phyloP scores from a whole-genome alignment of 208 protist genomes.

The Porcisia deanei region DNA sequence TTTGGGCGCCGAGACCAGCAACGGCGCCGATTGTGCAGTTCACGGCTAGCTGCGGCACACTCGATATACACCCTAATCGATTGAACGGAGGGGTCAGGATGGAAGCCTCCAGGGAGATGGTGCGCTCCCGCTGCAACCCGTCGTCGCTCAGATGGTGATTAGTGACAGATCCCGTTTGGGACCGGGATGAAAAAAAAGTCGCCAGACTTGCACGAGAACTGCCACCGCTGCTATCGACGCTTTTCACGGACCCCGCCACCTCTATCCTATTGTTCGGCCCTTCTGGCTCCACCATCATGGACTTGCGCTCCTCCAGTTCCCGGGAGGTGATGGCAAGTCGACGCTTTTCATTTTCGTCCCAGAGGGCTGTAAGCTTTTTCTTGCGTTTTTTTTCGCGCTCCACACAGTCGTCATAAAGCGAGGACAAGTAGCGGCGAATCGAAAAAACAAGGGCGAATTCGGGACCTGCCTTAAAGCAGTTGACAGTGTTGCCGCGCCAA shows the following conservation, averaged over 20 bases:
- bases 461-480: slow-evolving; percentile 90
- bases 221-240: not conserved
- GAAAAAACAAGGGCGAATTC: slow-evolving; percentile 92
- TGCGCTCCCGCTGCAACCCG: slow-evolving; percentile 23
- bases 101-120: slow-evolving; percentile 47
- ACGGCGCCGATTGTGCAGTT: slow-evolving; percentile 86
- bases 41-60: slow-evolving; percentile 68
- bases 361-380: slow-evolving; percentile 18
- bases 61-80: slow-evolving; percentile 34
- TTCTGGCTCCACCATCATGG: slow-evolving; percentile 27
- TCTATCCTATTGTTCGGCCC: not conserved
- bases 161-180: not conserved
- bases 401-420: slow-evolving; percentile 79
- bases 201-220: not conserved
- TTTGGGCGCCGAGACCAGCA: slow-evolving; percentile 86
- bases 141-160: not conserved
- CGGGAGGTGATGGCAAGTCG: slow-evolving; percentile 32
- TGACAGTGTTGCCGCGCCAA: slow-evolving; percentile 90
- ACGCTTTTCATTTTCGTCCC: slow-evolving; percentile 30
- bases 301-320: slow-evolving; percentile 36
- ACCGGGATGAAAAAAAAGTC: not conserved
- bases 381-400: slow-evolving; percentile 53
- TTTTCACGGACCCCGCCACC: not conserved
- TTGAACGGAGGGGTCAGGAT: slow-evolving; percentile 70
- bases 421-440: slow-evolving; percentile 79